Base-by-base conservation (phyloP, 352 stramenopile species). In the Globisporangium apiculatum region DNA sequence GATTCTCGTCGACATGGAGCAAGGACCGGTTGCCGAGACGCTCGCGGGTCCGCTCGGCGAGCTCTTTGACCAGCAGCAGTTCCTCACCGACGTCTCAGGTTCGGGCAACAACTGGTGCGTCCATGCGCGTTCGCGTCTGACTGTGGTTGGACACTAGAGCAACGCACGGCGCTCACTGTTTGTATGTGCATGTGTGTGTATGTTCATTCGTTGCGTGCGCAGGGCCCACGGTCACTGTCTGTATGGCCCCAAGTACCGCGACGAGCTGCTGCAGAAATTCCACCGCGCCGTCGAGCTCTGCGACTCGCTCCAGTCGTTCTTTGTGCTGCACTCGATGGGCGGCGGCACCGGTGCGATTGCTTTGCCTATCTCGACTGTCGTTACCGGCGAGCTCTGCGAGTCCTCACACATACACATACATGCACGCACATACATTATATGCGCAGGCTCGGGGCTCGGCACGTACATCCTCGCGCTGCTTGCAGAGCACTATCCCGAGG, bases 1-100 rank as follows among this genome's bases (percentile, higher is more conserved):
- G 5, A 77, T 98, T n/a, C 74, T 98, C 7, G 75, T 98, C 17
- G 91, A 98, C 65, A 98, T 96, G 85, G 91, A 98, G 65, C 76
- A 96, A 59, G 91, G 90, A 0, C 86, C 89, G 1, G 81, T 97
- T 18, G 58, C 77, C 0, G 85, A 97, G 65, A 97, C 89, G 31
- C 68, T 96, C 46, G 52, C 65, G 1, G 85, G 87, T 1, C 85
- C 87, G 36, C 58, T 96, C 15, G 83, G 89, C 18, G 84, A 94
- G 54, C 76, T 98, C 46, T 97, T 97, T 59, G 86, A 97, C 66
- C 69, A 87, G 57, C 72, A 80, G 52, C 87, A 97, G 57, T 77
- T 96, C 56, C 59, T 97, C 51, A 96, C 85, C 4, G 87, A 95
- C 61, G 86, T 96, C 48, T 95, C 80, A 15, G 89, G 87, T 41